Percentiles rank a stretch among this genome's conserved stretches.
Evolutionary conservation across 2,329 filamentous ascomycete genomes (phyloP).

Genomic region (Nothophaeocryptopus gaeumannii): DNA sequence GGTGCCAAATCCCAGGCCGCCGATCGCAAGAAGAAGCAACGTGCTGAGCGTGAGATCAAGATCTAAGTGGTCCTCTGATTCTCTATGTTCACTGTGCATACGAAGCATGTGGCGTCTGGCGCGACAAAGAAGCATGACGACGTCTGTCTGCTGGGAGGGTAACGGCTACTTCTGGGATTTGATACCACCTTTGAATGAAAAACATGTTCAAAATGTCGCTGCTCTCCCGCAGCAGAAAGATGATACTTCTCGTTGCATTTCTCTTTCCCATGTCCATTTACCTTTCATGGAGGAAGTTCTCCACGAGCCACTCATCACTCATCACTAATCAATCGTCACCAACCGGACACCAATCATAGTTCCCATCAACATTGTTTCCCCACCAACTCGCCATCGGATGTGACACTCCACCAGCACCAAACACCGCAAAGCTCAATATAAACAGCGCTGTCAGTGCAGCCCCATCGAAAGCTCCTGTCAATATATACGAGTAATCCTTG

Average conservation of each 20-base stretch:
- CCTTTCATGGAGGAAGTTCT: too few species aligned
- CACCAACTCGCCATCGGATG: constrained; percentile 54
- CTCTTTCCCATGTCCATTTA: neutral
- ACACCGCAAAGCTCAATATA: constrained; percentile 56
- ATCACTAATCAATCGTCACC: neutral
- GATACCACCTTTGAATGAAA: constrained; percentile 24
- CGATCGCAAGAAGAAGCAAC: constrained; percentile 88
- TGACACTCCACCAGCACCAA: constrained; percentile 40
- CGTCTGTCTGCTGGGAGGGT: constrained; percentile 22
- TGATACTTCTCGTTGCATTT: constrained; percentile 12
- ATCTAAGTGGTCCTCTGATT: constrained; percentile 60
- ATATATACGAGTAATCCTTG: constrained; percentile 54
- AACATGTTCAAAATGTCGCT: constrained; percentile 22
- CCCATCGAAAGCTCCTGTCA: constrained; percentile 55
- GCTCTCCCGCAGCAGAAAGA: constrained; percentile 24
- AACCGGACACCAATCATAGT: constrained; percentile 50
- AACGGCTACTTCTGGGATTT: constrained; percentile 16
- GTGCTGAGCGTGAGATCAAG: constrained; percentile 91
- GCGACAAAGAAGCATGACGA: constrained; percentile 20
- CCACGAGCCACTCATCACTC: too few species aligned
- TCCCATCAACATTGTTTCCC: constrained; percentile 52
- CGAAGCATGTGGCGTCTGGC: constrained; percentile 21
- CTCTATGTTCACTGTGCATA: constrained; percentile 13
- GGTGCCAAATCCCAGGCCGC: constrained; percentile 82
- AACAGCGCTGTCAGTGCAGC: constrained; percentile 51